Percentiles rank a stretch among this genome's conserved stretches.
phyloP scores from a whole-genome alignment of 2,329 filamentous ascomycete species.

The Epichloe amarillans region DNA sequence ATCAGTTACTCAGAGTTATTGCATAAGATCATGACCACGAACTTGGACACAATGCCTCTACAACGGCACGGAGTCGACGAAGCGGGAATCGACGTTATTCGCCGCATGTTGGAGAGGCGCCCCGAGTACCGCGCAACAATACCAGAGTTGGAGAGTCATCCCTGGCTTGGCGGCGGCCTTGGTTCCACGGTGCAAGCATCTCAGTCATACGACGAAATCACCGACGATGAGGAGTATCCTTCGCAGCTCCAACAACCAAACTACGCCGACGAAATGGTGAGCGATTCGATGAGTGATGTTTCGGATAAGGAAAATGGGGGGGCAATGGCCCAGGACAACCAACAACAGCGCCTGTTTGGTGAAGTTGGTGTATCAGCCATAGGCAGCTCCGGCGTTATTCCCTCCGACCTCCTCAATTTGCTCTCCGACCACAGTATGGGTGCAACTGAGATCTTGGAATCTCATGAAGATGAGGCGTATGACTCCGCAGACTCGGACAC shows the following conservation, averaged over 20 bases:
- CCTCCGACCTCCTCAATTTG: conserved; percentile 35
- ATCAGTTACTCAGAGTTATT: conserved; percentile 69
- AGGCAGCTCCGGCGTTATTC: conserved; percentile 38
- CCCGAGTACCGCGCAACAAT: conserved; percentile 67
- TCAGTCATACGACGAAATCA: conserved; percentile 46
- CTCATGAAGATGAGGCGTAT: conserved; percentile 27
- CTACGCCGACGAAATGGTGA: conserved; percentile 25
- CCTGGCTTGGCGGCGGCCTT: conserved; percentile 48
- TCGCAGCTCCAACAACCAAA: conserved; percentile 37
- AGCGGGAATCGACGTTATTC: conserved; percentile 59
- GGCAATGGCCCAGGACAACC: conserved; percentile 43
- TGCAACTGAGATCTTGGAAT: conserved; percentile 30
- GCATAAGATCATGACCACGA: conserved; percentile 70
- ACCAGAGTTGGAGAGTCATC: conserved; percentile 52
- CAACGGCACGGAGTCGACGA: conserved; percentile 44
- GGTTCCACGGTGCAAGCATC: conserved; percentile 19
- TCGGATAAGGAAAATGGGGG: conserved; percentile 69
- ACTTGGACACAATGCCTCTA: conserved; percentile 54
- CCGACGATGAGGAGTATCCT: conserved; percentile 44
- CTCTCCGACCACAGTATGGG: conserved; percentile 26
- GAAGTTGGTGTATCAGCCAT: conserved; percentile 41
- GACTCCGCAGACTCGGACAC: conserved; percentile 29
- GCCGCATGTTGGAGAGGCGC: conserved; percentile 67
- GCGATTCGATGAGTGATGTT: conserved; percentile 43
- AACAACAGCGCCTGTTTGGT: conserved; percentile 35